Percentiles rank a stretch among this genome's conserved stretches.
phyloP scores from a whole-genome alignment of 2,329 filamentous ascomycete species.

The Escovopsis sp. region DNA sequence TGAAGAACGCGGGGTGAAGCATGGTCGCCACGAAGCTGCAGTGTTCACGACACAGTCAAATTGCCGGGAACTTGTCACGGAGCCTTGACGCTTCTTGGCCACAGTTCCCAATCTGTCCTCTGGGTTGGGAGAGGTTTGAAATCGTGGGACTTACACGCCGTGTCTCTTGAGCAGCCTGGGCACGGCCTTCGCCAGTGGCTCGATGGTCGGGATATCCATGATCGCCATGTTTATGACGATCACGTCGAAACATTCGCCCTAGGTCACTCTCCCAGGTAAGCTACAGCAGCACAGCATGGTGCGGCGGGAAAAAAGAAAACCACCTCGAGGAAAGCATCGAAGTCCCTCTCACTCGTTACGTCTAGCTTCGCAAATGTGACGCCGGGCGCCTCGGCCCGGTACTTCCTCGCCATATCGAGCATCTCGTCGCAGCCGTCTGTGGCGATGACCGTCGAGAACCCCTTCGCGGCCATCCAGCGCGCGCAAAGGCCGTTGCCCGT shows the following conservation, averaged over 20 bases:
- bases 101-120: neutral
- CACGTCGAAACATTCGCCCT: constrained; percentile 23
- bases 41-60: too few relatives aligned
- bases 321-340: constrained; percentile 3
- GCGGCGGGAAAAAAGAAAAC: neutral
- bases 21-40: constrained; percentile 29
- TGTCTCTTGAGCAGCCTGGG: constrained; percentile 23
- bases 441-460: constrained; percentile 23
- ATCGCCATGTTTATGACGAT: constrained; percentile 33
- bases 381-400: constrained; percentile 1
- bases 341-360: constrained; percentile 17
- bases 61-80: too few relatives aligned
- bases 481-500: constrained; percentile 34
- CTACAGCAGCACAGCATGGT: too few relatives aligned
- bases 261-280: too few relatives aligned
- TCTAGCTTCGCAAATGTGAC: constrained; percentile 22
- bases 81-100: too few relatives aligned
- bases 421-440: constrained; percentile 29
- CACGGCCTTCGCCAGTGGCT: constrained; percentile 25
- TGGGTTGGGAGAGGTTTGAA: neutral
- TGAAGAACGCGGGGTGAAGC: constrained; percentile 34
- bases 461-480: constrained; percentile 24
- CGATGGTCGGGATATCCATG: constrained; percentile 30
- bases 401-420: constrained; percentile 19
- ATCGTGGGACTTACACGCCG: constrained; percentile 21